These are phyloP conservation scores for Hymenochaete sp. DNA, from an alignment of 1,284 basidiomycete species.

Conservation along the genomic window DNA sequence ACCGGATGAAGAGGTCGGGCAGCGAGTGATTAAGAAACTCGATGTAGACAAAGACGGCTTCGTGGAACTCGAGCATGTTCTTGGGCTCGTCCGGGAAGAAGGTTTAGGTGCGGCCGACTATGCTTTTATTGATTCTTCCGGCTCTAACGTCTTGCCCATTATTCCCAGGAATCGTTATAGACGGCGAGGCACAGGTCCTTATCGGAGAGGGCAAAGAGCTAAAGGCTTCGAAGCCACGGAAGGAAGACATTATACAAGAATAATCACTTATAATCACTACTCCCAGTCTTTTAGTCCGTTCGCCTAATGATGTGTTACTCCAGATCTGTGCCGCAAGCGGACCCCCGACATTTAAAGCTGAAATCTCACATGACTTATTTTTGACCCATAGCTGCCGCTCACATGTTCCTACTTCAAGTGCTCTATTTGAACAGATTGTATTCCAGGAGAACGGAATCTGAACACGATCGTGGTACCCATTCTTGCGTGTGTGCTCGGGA, in stretches of 20 bases:
- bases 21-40: constrained; percentile 85
- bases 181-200: constrained; percentile 65
- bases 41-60: constrained; percentile 96
- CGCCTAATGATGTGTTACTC: too few species aligned
- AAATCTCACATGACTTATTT: too few species aligned
- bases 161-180: constrained; percentile 54
- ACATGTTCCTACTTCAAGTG: too few species aligned
- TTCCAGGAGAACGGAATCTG: too few species aligned
- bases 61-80: constrained; percentile 79
- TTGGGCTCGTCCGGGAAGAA: constrained; percentile 72
- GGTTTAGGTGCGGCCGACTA: constrained; percentile 45
- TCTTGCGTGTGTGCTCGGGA: too few species aligned
- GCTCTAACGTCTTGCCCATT: not conserved
- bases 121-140: constrained; percentile 22
- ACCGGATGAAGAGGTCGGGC: constrained; percentile 86
- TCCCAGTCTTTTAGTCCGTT: too few species aligned
- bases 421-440: too few species aligned
- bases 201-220: constrained; percentile 70
- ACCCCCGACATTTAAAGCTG: too few species aligned
- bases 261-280: too few species aligned
- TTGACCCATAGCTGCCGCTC: too few species aligned
- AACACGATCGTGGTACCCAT: too few species aligned
- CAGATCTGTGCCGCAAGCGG: too few species aligned
- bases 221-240: constrained; percentile 67
- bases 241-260: constrained; percentile 83